Percentiles rank a stretch among this genome's conserved stretches.
Conservation (phyloP, 1,284 basidiomycete species). For the Exobasidium rhododendri region DNA sequence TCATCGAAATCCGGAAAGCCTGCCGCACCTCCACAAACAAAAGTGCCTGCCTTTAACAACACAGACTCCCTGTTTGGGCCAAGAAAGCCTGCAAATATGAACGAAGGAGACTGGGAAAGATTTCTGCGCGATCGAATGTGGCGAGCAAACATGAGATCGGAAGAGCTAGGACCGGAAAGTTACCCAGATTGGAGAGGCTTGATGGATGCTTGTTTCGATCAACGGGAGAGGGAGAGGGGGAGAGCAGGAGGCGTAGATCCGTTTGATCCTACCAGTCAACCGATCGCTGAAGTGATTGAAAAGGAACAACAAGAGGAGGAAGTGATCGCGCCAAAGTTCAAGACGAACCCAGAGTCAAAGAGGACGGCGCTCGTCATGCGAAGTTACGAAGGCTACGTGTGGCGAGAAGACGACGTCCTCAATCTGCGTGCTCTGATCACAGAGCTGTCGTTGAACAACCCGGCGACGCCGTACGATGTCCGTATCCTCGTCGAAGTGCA, state of each 20-base stretch:
- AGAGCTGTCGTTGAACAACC: slow-evolving; percentile 54
- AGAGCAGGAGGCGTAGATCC: slow-evolving; percentile 42
- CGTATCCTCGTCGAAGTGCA: slow-evolving; percentile 55
- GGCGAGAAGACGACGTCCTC: slow-evolving; percentile 54
- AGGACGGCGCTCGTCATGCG: slow-evolving; percentile 53
- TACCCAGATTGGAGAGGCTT: slow-evolving; percentile 53
- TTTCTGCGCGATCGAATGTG: slow-evolving; percentile 43
- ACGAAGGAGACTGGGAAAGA: slow-evolving; percentile 47
- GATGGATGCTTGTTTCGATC: slow-evolving; percentile 52
- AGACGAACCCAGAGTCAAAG: slow-evolving; percentile 48
- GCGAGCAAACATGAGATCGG: slow-evolving; percentile 43
- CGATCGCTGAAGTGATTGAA: slow-evolving; percentile 20
- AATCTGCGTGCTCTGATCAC: slow-evolving; percentile 54
- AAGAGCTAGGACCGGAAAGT: slow-evolving; percentile 40
- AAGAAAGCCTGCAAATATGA: slow-evolving; percentile 37
- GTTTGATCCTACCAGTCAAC: slow-evolving; percentile 16
- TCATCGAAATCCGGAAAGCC: slow-evolving; percentile 3
- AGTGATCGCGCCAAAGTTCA: slow-evolving; percentile 21
- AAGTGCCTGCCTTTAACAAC: slow-evolving; percentile 22
- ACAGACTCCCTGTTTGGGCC: slow-evolving; percentile 48
- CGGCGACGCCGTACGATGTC: slow-evolving; percentile 52
- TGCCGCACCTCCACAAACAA: not conserved
- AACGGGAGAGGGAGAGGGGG: slow-evolving; percentile 46
- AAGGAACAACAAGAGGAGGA: slow-evolving; percentile 15
- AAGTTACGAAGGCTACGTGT: slow-evolving; percentile 51